These are phyloP conservation scores for Starmerella lactis-condensi DNA, from an alignment of 805 yeast genomes.

Conservation along the genomic window DNA sequence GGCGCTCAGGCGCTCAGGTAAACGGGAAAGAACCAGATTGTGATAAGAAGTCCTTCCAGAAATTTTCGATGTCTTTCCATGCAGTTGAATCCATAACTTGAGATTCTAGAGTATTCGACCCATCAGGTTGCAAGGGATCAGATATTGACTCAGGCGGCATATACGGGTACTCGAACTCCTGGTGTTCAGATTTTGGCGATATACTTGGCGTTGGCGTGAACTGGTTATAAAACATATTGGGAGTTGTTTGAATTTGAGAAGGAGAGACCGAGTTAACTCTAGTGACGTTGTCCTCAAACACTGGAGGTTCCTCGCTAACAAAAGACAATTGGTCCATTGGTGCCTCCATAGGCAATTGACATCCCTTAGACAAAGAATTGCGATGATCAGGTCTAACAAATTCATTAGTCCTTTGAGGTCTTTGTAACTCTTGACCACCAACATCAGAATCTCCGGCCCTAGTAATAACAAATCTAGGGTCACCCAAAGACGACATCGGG, in stretches of 20 bases:
- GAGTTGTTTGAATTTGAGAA: neutral
- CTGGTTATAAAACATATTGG: neutral
- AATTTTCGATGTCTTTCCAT: slow-evolving; percentile 1
- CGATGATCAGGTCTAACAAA: too few species aligned
- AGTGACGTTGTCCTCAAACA: slow-evolving; percentile 1
- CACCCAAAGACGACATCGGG: slow-evolving; percentile 7
- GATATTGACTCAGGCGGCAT: neutral
- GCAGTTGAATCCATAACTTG: slow-evolving; percentile 1
- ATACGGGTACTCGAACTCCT: slow-evolving; percentile 1
- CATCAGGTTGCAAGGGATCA: slow-evolving; percentile 1
- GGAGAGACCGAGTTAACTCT: slow-evolving; percentile 2
- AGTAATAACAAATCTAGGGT: slow-evolving; percentile 7
- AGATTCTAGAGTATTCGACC: neutral
- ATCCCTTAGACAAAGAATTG: too few species aligned
- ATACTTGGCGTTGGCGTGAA: slow-evolving; percentile 1
- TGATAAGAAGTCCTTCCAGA: slow-evolving; percentile 2
- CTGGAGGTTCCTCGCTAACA: slow-evolving; percentile 2
- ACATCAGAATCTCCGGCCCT: slow-evolving; percentile 4
- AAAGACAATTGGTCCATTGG: too few species aligned
- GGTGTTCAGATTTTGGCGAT: slow-evolving; percentile 1
- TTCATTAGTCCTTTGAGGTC: neutral
- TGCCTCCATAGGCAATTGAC: too few species aligned
- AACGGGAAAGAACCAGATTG: slow-evolving; percentile 2
- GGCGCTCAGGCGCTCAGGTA: neutral
- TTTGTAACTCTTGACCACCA: slow-evolving; percentile 1